phyloP scores from a whole-genome alignment of 2,329 filamentous ascomycete genomes.

The Coniochaeta prunicola region DNA sequence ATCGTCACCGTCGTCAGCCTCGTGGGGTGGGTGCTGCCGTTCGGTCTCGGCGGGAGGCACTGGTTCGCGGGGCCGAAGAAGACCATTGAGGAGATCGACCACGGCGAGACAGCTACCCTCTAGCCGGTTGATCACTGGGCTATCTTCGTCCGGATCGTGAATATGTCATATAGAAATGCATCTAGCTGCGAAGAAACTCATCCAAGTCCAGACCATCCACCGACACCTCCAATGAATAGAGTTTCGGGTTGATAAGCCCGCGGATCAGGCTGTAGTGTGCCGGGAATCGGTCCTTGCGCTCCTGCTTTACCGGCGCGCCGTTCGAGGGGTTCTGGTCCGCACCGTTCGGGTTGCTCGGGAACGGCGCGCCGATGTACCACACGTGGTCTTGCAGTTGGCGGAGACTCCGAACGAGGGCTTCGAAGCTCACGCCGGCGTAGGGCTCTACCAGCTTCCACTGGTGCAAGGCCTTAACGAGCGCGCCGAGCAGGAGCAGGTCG shows the following conservation, averaged over 20 bases:
- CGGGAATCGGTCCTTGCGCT: neutral
- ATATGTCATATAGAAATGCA: neutral
- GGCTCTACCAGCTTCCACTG: neutral
- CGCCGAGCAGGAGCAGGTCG: conserved; percentile 5
- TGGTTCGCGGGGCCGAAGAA: conserved; percentile 30
- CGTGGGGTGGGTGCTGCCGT: conserved; percentile 26
- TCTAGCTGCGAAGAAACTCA: neutral
- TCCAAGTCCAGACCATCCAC: neutral
- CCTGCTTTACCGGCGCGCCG: neutral
- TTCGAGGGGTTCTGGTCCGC: neutral
- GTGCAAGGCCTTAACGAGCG: neutral
- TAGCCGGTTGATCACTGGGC: neutral
- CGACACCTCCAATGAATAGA: neutral
- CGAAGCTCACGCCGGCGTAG: neutral
- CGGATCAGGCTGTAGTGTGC: neutral
- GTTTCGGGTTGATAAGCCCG: neutral
- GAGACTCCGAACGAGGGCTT: neutral
- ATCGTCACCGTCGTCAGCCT: conserved; percentile 25
- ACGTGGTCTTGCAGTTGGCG: neutral
- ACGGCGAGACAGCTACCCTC: neutral
- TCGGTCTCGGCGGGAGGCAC: conserved; percentile 21
- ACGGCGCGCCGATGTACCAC: conserved; percentile 1
- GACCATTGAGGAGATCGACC: conserved; percentile 18
- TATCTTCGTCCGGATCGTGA: neutral
- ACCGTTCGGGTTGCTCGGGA: neutral